Base-by-base conservation (phyloP, 1,284 basidiomycete genomes). In the Pyrrhoderma noxium region DNA sequence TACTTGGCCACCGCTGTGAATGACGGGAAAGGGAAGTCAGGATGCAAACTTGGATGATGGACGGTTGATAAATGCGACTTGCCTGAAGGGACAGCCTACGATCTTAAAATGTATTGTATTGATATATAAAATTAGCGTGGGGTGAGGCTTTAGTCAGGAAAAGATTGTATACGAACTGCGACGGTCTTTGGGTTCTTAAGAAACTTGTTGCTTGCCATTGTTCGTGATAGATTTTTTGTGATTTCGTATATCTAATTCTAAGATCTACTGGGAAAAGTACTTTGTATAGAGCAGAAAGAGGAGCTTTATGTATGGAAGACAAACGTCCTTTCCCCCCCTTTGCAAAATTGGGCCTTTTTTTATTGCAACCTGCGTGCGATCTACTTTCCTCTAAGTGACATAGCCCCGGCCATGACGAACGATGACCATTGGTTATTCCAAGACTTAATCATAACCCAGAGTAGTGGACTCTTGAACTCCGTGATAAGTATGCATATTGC, bases 51-150 rank as follows among this genome's bases (percentile, higher is more conserved):
- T 7, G 5, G n/a, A n/a, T 16, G n/a, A 40, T 5, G 38, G 21
- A 40, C 8, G 21, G n/a, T 40, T 40, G 22, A 52, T 36, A 25
- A 45, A 45, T 46, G n/a, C n/a, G 3, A 40, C 46, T 25, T 59
- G 83, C 82, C 82, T 83, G 71, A 87, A 87, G 3, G 83, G 84
- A 62, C 84, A 86, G 37, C 82, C 83, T 13, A 87, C 77, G 54
- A 86, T 78, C 83, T 86, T n/a, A n/a, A 49, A 37, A 43, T n/a
- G 46, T n/a, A 19, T 43, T 54, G 41, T 56, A 52, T 22, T 40
- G 36, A 41, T n/a, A n/a, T 25, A 35, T 19, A 18, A 27, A 46
- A 49, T 53, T 37, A 42, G 48, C 25, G 23, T 49, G 34, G 45
- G 27, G 40, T 22, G 48, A 22, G 34, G 38, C 3, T 34, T 37